A percentile compares a stretch with the other conserved stretches of the same genome.
Evolutionary conservation across 2,329 filamentous ascomycete genomes (phyloP).

Genomic region (Penicillium crustosum): DNA sequence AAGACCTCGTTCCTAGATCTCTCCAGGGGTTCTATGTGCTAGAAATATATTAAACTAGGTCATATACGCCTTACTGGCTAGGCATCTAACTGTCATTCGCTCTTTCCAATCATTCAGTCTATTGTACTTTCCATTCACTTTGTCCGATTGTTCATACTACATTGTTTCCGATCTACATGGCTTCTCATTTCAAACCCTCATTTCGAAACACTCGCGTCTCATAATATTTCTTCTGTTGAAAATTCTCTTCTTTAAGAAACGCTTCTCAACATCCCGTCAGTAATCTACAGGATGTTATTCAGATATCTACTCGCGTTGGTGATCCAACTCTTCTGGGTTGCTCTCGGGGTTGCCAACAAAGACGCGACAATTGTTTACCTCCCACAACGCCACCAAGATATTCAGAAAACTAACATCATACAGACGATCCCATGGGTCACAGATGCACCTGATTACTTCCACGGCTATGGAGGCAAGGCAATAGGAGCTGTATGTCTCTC

Average conservation of each 20-base stretch:
- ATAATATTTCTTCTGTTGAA: background rate
- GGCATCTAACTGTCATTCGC: background rate
- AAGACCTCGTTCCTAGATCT: no score
- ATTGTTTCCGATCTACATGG: background rate
- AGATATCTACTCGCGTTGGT: background rate
- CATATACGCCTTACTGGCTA: background rate
- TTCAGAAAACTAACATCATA: background rate
- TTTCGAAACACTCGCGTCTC: background rate
- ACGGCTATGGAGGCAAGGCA: constrained; percentile 6
- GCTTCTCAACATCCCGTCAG: background rate
- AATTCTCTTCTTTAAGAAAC: background rate
- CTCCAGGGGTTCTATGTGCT: no score
- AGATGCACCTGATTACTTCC: constrained; percentile 7
- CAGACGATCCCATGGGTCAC: constrained; percentile 9
- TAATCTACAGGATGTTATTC: background rate
- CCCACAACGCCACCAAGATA: no score
- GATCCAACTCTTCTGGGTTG: constrained; percentile 2
- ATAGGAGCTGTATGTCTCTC: background rate
- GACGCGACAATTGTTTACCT: constrained; percentile 2
- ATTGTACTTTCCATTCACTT: background rate
- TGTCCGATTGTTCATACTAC: background rate
- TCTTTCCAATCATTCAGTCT: background rate
- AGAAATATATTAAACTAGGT: no score
- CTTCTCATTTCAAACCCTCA: background rate
- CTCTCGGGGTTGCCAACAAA: background rate